A percentile compares a stretch with the other conserved stretches of the same genome.
Conservation (phyloP, 805 yeast genomes). For the Candida gorgasii region DNA sequence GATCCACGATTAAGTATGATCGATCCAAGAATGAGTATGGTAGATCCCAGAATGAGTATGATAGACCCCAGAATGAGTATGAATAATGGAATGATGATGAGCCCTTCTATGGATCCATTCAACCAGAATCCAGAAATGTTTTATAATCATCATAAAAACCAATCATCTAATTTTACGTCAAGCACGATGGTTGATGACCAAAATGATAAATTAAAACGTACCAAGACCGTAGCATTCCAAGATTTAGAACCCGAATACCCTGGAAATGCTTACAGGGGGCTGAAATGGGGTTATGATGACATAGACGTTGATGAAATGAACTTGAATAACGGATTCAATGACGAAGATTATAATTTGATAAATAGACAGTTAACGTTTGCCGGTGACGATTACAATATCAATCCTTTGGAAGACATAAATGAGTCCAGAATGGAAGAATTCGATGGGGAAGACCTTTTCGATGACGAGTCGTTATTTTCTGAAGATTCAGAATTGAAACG, state of each 20-base stretch:
- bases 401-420: constrained; percentile 41
- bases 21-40: constrained; percentile 4
- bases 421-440: constrained; percentile 16
- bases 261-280: constrained; percentile 27
- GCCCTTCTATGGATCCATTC: constrained; percentile 9
- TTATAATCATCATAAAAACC: constrained; percentile 8
- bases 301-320: constrained; percentile 14
- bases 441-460: constrained; percentile 38
- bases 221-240: constrained; percentile 31
- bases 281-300: constrained; percentile 9
- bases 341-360: constrained; percentile 8
- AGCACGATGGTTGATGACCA: constrained; percentile 16
- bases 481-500: constrained; percentile 41
- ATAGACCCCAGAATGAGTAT: constrained; percentile 7
- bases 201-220: constrained; percentile 10
- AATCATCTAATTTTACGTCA: constrained; percentile 11
- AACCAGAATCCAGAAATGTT: constrained; percentile 12
- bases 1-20: constrained; percentile 4
- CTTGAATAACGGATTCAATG: constrained; percentile 11
- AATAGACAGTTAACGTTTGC: constrained; percentile 22
- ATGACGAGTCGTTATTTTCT: constrained; percentile 43
- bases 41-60: constrained; percentile 7
- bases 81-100: constrained; percentile 6
- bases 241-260: constrained; percentile 35
- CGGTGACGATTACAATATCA: constrained; percentile 42